Evolutionary conservation across 1,139 yeast species (phyloP).

Genomic region (Pichia kudriavzevii): DNA sequence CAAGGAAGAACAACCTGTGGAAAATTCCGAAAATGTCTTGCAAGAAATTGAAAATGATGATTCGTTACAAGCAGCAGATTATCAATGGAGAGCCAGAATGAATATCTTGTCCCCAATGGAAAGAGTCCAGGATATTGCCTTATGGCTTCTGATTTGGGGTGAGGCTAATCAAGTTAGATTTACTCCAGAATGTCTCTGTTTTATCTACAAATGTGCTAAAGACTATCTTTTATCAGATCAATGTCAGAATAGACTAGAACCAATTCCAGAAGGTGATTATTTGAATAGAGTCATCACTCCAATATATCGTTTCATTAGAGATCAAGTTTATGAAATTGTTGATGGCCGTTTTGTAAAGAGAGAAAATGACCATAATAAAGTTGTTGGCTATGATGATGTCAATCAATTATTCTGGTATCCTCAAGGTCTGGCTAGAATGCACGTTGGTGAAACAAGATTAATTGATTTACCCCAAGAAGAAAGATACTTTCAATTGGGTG

Average conservation of each 20-base stretch:
- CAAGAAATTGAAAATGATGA: slow-evolving; percentile 58
- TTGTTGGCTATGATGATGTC: slow-evolving; percentile 96
- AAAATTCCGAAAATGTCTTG: slow-evolving; percentile 28
- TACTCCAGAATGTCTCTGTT: slow-evolving; percentile 77
- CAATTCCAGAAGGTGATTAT: slow-evolving; percentile 94
- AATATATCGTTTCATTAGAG: slow-evolving; percentile 78
- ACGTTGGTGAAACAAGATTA: slow-evolving; percentile 80
- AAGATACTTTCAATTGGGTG: slow-evolving; percentile 84
- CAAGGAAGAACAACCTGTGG: slow-evolving; percentile 39
- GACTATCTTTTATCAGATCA: slow-evolving; percentile 75
- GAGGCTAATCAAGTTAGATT: slow-evolving; percentile 79
- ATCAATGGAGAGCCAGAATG: slow-evolving; percentile 61
- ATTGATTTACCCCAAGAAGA: slow-evolving; percentile 87
- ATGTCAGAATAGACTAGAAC: slow-evolving; percentile 84
- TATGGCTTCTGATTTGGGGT: slow-evolving; percentile 79
- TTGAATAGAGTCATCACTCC: slow-evolving; percentile 91
- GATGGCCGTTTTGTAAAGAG: slow-evolving; percentile 97
- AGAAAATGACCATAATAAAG: slow-evolving; percentile 90
- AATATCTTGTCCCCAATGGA: slow-evolving; percentile 43
- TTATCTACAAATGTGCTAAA: slow-evolving; percentile 71
- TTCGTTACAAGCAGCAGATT: slow-evolving; percentile 44
- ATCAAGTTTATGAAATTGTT: slow-evolving; percentile 89
- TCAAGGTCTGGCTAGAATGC: slow-evolving; percentile 92
- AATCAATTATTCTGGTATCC: slow-evolving; percentile 99
- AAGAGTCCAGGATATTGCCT: slow-evolving; percentile 57